A percentile compares a stretch with the other conserved stretches of the same genome.
phyloP scores from a whole-genome alignment of 2,329 filamentous ascomycete genomes.

The Diaporthe velutina region DNA sequence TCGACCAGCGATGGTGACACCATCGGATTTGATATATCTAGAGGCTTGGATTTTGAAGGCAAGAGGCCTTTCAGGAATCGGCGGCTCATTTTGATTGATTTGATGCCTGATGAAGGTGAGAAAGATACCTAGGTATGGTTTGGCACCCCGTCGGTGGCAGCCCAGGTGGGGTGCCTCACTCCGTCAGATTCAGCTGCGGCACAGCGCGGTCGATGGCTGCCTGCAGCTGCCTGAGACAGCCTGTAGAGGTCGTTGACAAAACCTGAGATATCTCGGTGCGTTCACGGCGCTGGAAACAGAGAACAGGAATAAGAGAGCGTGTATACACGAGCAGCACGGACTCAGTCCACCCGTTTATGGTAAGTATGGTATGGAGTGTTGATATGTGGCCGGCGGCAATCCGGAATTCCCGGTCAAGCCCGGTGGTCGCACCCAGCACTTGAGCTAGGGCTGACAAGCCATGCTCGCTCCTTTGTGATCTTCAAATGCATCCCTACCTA shows the following conservation, averaged over 20 bases:
- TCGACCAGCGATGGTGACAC: constrained; percentile 1
- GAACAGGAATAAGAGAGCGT: background rate
- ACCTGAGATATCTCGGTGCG: background rate
- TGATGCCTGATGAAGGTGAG: background rate
- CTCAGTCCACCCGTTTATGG: background rate
- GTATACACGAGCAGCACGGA: background rate
- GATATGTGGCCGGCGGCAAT: background rate
- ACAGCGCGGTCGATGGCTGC: background rate
- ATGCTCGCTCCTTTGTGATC: background rate
- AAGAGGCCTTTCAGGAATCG: constrained; percentile 1
- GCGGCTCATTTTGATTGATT: background rate
- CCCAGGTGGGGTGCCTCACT: background rate
- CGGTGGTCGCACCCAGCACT: background rate
- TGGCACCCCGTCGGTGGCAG: background rate
- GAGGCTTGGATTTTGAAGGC: background rate
- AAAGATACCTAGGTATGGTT: background rate
- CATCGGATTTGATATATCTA: constrained; percentile 6
- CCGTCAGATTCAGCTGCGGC: constrained; percentile 14
- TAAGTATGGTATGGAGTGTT: background rate
- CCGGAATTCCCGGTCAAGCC: background rate
- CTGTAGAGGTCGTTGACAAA: background rate
- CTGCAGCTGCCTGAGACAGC: background rate
- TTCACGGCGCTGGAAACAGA: too few relatives aligned
- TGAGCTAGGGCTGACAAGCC: background rate
- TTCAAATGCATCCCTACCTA: background rate